Evolutionary conservation across 2,329 filamentous ascomycete species (phyloP), one percentile per base, ranked within the genome.

Genomic region (Erysiphe neolycopersici): DNA sequence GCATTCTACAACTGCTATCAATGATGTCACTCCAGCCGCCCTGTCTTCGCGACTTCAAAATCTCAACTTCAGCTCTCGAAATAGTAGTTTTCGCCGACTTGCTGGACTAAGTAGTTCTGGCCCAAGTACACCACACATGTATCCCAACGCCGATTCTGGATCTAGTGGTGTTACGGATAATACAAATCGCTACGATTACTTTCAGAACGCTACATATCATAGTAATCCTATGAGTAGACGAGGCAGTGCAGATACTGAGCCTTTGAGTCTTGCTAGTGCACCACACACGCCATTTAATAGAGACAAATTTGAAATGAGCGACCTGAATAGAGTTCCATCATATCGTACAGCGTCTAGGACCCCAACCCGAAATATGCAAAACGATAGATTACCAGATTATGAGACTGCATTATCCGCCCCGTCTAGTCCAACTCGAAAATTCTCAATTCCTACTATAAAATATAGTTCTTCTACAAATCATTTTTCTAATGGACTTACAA

Each of bases 311-410:
- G 73, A 79, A 48, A 60, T 81, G 50, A 67, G 69, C 41, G 69
- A 73, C 49, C 61, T 84, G 37, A 78, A 67, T 56, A 78, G 78
- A 49, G 79, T 85, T 2, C 79, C 79, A 1, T 84, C 79, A 45
- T 85, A 85, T 56, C 68, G 69, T 14, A 84, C 79, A 1, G 79
- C 79, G 0, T 71, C 73, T 5, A 68, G 72, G 14, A 22, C 19
- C 3, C 19, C 19, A 22, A 22, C 19, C 6, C 69, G 42, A 64
- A 66, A 31, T 41, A 49, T 51, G 64, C 65, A 61, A 41, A 64
- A 63, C 38, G 59, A 64, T 6, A 64, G 65, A 18, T 64, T 81
- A 5, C 79, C 79, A 0, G 73, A 79, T 54, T 84, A 84, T 54
- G 61, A 67, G 45, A 68, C 75, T 2, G 75, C 71, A 0, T 60